Conservation (phyloP, 106 monocot genomes). For the Acorus calamus region DNA sequence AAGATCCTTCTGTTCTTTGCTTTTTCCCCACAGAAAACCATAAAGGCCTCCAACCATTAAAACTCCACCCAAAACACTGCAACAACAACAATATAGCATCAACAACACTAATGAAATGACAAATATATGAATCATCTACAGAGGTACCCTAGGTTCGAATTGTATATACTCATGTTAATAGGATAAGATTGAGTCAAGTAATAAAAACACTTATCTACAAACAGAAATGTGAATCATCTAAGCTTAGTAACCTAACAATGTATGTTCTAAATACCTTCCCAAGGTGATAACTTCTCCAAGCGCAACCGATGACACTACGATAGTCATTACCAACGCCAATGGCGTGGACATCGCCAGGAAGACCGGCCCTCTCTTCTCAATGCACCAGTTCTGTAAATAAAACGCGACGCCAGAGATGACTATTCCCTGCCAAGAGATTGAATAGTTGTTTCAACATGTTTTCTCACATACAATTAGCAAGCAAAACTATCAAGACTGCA, state of each 20-base stretch:
- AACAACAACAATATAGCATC: conserved; percentile 1
- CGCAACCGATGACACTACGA: conserved; percentile 27
- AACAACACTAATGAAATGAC: too few relatives aligned
- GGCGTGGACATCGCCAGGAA: conserved; percentile 46
- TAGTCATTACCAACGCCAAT: conserved; percentile 33
- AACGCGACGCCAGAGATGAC: conserved; percentile 27
- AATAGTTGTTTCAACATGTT: too few relatives aligned
- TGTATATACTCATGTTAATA: too few relatives aligned
- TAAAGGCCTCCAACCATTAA: conserved; percentile 61
- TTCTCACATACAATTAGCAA: too few relatives aligned
- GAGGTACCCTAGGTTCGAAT: too few relatives aligned
- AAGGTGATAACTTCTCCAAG: conserved; percentile 30
- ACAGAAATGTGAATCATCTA: too few relatives aligned
- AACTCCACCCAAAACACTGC: conserved; percentile 59
- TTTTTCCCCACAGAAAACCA: conserved; percentile 52
- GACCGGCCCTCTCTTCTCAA: conserved; percentile 53
- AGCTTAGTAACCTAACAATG: too few relatives aligned
- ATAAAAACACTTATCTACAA: too few relatives aligned
- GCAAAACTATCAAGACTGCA: too few relatives aligned
- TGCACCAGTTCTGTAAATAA: conserved; percentile 57
- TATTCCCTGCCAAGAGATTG: conserved; percentile 27
- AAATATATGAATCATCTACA: too few relatives aligned
- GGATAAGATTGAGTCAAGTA: too few relatives aligned
- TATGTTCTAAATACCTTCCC: conserved; percentile 25
- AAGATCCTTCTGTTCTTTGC: conserved; percentile 7